A percentile compares a stretch with the other conserved stretches of the same genome.
These are phyloP conservation scores for Cladophialophora bantiana DNA, from an alignment of 2,329 filamentous ascomycete species.

Conservation along the genomic window DNA sequence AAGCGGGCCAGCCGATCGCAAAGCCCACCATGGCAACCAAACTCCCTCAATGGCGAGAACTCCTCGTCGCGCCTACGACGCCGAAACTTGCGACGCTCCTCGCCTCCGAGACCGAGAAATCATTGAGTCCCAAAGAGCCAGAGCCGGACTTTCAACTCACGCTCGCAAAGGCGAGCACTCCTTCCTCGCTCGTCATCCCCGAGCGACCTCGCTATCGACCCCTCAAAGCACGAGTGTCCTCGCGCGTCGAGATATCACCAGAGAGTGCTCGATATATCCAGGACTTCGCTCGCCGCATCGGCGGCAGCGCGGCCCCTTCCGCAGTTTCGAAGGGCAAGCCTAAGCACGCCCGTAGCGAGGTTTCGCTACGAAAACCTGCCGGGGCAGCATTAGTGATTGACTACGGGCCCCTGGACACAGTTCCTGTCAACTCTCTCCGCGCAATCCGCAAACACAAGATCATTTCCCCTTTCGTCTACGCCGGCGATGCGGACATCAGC, in stretches of 20 bases:
- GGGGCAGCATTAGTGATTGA: slow-evolving; percentile 95
- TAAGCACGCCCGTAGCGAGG: slow-evolving; percentile 53
- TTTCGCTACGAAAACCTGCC: slow-evolving; percentile 63
- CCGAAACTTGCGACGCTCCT: slow-evolving; percentile 63
- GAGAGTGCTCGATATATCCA: slow-evolving; percentile 80
- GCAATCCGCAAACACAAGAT: slow-evolving; percentile 80
- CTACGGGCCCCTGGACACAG: slow-evolving; percentile 80
- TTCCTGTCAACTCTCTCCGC: slow-evolving; percentile 87
- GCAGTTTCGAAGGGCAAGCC: slow-evolving; percentile 22
- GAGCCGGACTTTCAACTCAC: slow-evolving; percentile 88
- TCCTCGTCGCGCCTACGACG: slow-evolving; percentile 75
- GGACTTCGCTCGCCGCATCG: slow-evolving; percentile 85
- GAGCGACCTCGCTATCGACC: slow-evolving; percentile 78
- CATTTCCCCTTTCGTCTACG: slow-evolving; percentile 79
- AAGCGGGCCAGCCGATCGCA: slow-evolving; percentile 53
- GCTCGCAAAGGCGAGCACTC: slow-evolving; percentile 75
- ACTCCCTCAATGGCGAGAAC: slow-evolving; percentile 77
- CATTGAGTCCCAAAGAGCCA: slow-evolving; percentile 51
- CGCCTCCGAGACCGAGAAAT: slow-evolving; percentile 43
- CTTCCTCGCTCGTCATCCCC: slow-evolving; percentile 84
- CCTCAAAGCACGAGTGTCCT: slow-evolving; percentile 70
- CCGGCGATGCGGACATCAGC: slow-evolving; percentile 85
- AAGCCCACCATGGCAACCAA: slow-evolving; percentile 49
- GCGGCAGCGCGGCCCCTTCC: slow-evolving; percentile 57
- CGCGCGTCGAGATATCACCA: slow-evolving; percentile 87